These are phyloP conservation scores for Ilex asprella DNA, from an alignment of 257 asterid species.

Conservation along the genomic window DNA sequence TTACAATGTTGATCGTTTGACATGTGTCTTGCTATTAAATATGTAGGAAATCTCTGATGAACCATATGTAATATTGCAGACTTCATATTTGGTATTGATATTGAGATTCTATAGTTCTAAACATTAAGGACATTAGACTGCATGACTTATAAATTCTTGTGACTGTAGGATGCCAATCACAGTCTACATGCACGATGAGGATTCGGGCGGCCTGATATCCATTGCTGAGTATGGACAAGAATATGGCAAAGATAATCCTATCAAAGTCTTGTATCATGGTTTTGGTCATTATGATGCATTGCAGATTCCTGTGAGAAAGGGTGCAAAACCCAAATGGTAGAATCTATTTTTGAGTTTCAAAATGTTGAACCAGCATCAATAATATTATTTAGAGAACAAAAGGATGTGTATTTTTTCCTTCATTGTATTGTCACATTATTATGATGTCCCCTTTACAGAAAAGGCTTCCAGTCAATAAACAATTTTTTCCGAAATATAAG, in stretches of 20 bases:
- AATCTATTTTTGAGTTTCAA: not conserved
- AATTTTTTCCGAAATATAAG: too few species aligned
- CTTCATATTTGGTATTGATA: not conserved
- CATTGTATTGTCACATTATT: too few species aligned
- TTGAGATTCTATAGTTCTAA: not conserved
- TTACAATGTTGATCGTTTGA: not conserved
- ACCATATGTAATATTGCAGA: not conserved
- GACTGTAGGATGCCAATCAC: conserved; percentile 80
- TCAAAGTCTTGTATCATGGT: conserved; percentile 76
- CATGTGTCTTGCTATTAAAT: not conserved
- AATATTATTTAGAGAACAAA: too few species aligned
- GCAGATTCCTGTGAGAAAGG: conserved; percentile 42
- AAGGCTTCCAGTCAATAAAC: too few species aligned
- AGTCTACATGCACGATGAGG: conserved; percentile 72
- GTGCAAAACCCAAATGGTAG: conserved; percentile 59
- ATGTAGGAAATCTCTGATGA: not conserved
- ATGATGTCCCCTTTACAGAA: too few species aligned
- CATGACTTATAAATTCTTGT: not conserved
- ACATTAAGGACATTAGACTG: not conserved
- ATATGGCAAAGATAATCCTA: conserved; percentile 68
- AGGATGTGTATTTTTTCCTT: too few species aligned
- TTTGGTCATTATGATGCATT: conserved; percentile 90
- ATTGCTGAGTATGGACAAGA: conserved; percentile 94
- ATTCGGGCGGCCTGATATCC: conserved; percentile 68
- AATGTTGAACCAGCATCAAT: too few species aligned